These are phyloP conservation scores for Phanerochaete sordida DNA, from an alignment of 768 basidiomycete species.

Conservation along the genomic window DNA sequence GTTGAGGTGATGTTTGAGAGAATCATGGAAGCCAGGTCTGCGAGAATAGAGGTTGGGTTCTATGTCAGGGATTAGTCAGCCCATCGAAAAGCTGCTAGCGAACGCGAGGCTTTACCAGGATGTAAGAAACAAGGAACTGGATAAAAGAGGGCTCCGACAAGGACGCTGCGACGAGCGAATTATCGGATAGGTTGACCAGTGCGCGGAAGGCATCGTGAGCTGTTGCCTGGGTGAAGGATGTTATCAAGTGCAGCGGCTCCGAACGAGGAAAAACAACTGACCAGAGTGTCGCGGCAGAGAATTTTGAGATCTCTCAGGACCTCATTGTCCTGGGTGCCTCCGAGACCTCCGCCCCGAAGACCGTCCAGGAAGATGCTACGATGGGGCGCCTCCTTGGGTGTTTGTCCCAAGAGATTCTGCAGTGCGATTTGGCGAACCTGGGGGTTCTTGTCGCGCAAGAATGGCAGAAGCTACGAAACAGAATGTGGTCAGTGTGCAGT, in stretches of 20 bases:
- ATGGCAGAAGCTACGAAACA: constrained; percentile 63
- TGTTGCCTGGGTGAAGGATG: constrained; percentile 51
- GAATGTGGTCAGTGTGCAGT: not conserved
- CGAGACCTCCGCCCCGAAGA: constrained; percentile 52
- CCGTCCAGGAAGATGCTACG: constrained; percentile 73
- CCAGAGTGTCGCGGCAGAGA: constrained; percentile 86
- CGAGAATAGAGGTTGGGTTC: constrained; percentile 89
- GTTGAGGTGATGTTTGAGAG: constrained; percentile 91
- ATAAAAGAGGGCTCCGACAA: constrained; percentile 75
- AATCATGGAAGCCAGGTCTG: constrained; percentile 95
- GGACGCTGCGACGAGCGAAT: constrained; percentile 57
- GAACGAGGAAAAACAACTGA: constrained; percentile 28
- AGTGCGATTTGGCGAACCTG: constrained; percentile 87
- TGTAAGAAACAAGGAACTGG: constrained; percentile 82
- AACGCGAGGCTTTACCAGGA: constrained; percentile 59
- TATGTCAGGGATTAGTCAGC: constrained; percentile 26
- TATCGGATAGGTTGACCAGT: constrained; percentile 90
- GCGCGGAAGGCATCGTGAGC: constrained; percentile 96
- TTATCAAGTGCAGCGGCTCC: not conserved
- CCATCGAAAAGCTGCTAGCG: not conserved
- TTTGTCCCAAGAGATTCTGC: constrained; percentile 78
- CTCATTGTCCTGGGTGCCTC: constrained; percentile 59
- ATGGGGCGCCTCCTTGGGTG: constrained; percentile 64
- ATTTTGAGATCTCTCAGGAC: constrained; percentile 78
- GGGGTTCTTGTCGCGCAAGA: constrained; percentile 83